These are phyloP conservation scores for Myxozyma lipomycoides DNA, from an alignment of 805 yeast species.

Conservation along the genomic window DNA sequence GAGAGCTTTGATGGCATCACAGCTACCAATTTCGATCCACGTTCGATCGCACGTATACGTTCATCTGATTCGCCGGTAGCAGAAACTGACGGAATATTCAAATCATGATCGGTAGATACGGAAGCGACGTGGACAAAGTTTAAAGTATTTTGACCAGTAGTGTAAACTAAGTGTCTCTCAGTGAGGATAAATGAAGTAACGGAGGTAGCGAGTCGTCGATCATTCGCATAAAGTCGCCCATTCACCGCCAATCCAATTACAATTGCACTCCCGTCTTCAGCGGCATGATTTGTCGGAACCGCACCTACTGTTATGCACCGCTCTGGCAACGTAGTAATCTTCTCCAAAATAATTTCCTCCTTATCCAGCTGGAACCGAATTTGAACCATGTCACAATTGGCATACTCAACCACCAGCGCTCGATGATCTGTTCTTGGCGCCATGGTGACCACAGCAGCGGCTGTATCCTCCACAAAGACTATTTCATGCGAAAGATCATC, in stretches of 20 bases:
- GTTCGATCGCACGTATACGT: conserved; percentile 80
- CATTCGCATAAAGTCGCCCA: conserved; percentile 71
- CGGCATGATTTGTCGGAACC: not conserved
- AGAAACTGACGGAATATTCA: conserved; percentile 38
- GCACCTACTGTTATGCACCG: conserved; percentile 17
- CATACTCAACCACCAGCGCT: conserved; percentile 14
- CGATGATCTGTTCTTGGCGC: conserved; percentile 15
- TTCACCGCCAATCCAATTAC: conserved; percentile 70
- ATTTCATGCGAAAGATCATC: conserved; percentile 7
- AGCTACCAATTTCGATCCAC: conserved; percentile 83
- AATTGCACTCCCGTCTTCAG: conserved; percentile 48
- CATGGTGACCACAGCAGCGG: conserved; percentile 7
- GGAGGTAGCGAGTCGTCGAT: conserved; percentile 57
- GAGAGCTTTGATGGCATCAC: conserved; percentile 77
- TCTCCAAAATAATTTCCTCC: not conserved
- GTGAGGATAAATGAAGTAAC: conserved; percentile 78
- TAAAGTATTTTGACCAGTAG: conserved; percentile 82
- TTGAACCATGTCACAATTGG: conserved; percentile 13
- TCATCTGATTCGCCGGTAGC: conserved; percentile 52
- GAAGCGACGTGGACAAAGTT: conserved; percentile 69
- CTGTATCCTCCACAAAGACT: conserved; percentile 10
- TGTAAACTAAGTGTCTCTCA: conserved; percentile 67
- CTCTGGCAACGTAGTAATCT: conserved; percentile 15
- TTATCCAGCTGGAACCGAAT: conserved; percentile 1
- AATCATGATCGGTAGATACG: conserved; percentile 25